phyloP scores from a whole-genome alignment of 768 basidiomycete species.

The Boletus vinaceobasis region DNA sequence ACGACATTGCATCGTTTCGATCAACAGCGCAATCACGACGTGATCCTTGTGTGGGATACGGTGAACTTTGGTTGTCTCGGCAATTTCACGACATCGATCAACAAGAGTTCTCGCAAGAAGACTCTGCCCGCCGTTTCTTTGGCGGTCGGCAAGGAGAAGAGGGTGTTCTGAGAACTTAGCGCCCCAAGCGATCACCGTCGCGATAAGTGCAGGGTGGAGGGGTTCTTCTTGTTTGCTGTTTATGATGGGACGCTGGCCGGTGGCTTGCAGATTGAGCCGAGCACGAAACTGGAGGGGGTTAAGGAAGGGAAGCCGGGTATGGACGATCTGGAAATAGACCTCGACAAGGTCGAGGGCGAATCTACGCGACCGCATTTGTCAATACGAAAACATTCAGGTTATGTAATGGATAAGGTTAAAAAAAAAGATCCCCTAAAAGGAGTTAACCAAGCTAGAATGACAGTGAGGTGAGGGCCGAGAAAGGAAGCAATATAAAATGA shows the following conservation, averaged over 20 bases:
- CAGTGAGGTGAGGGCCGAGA: slow-evolving; percentile 22
- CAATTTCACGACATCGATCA: slow-evolving; percentile 78
- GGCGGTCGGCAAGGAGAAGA: slow-evolving; percentile 73
- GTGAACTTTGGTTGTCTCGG: slow-evolving; percentile 85
- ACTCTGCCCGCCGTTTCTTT: slow-evolving; percentile 68
- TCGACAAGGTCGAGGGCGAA: slow-evolving; percentile 92
- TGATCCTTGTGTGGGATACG: slow-evolving; percentile 76
- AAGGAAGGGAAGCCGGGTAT: slow-evolving; percentile 83
- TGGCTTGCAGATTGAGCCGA: slow-evolving; percentile 50
- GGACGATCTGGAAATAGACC: slow-evolving; percentile 91
- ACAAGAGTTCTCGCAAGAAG: slow-evolving; percentile 73
- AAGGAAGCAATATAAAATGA: slow-evolving; percentile 19
- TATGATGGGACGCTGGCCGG: slow-evolving; percentile 21
- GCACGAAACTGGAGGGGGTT: slow-evolving; percentile 79
- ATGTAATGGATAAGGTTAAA: slow-evolving; percentile 27
- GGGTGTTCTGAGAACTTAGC: slow-evolving; percentile 93
- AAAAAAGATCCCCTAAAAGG: slow-evolving; percentile 21
- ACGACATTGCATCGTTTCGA: slow-evolving; percentile 88
- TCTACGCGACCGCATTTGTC: slow-evolving; percentile 40
- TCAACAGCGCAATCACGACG: slow-evolving; percentile 74
- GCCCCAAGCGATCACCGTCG: slow-evolving; percentile 88
- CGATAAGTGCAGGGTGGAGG: slow-evolving; percentile 72
- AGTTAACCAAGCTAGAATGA: slow-evolving; percentile 8
- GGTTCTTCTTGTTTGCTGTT: slow-evolving; percentile 37
- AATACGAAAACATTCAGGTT: slow-evolving; percentile 8